phyloP scores from a whole-genome alignment of 257 asterid species.

The Vinca minor region DNA sequence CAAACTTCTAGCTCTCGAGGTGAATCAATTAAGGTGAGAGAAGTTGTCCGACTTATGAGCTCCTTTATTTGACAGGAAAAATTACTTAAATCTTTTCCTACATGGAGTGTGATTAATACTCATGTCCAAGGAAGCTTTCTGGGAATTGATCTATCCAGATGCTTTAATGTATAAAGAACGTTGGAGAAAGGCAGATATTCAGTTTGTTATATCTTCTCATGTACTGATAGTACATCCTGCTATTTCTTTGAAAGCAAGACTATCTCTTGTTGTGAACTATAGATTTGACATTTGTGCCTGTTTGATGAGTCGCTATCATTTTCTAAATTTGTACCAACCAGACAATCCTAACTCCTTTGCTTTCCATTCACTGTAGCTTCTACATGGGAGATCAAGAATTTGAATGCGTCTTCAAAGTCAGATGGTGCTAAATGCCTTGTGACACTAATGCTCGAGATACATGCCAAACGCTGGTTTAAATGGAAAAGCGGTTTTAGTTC shows the following conservation, averaged over 20 bases:
- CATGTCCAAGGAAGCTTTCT: neutral
- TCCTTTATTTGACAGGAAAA: neutral
- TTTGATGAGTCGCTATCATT: neutral
- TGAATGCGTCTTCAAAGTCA: slow-evolving; percentile 43
- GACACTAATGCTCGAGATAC: slow-evolving; percentile 80
- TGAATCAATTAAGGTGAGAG: neutral
- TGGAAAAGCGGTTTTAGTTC: slow-evolving; percentile 69
- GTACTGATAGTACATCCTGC: neutral
- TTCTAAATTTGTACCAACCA: neutral
- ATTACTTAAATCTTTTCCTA: neutral
- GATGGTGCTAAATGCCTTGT: slow-evolving; percentile 56
- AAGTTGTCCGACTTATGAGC: neutral
- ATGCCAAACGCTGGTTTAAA: slow-evolving; percentile 66
- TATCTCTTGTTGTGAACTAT: neutral
- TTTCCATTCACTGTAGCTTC: slow-evolving; percentile 53
- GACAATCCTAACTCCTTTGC: slow-evolving; percentile 18
- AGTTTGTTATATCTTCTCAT: neutral
- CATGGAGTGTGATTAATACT: neutral
- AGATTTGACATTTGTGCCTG: neutral
- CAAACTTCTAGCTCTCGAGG: neutral
- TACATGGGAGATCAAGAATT: slow-evolving; percentile 83
- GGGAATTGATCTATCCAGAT: neutral
- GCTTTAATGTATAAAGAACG: neutral
- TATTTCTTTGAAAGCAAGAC: neutral
- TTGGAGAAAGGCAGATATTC: neutral